These are phyloP conservation scores for Mucor piriformis DNA, from an alignment of 371 early-diverging fungal genomes.

Conservation along the genomic window DNA sequence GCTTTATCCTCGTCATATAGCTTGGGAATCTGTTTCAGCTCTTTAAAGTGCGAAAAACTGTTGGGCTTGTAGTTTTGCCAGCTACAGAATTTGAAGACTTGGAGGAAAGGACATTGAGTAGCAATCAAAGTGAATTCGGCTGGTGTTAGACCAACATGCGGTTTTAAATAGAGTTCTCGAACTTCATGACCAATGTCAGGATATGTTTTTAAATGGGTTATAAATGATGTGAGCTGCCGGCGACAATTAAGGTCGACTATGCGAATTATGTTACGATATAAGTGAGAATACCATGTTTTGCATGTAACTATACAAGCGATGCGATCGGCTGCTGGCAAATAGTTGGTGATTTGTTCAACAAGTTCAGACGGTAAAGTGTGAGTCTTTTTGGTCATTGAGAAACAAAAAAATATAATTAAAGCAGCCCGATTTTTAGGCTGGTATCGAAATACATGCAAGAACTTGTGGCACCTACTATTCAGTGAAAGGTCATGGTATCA, in stretches of 20 bases:
- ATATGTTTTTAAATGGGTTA: neutral
- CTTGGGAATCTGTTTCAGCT: constrained; percentile 9
- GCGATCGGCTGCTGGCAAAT: constrained; percentile 1
- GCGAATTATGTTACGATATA: constrained; percentile 8
- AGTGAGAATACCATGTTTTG: neutral
- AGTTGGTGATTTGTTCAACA: constrained; percentile 2
- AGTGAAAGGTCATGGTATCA: neutral
- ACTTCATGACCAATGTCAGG: neutral
- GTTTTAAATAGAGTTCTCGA: constrained; percentile 7
- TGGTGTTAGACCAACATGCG: constrained; percentile 1
- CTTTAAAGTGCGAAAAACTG: neutral
- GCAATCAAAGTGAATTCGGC: neutral
- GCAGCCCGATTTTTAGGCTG: no score
- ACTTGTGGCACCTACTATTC: no score
- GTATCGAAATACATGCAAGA: no score
- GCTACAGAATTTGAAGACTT: constrained; percentile 6
- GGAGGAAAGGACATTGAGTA: neutral
- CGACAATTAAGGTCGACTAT: neutral
- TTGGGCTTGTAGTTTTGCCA: constrained; percentile 8
- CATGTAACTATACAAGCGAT: neutral
- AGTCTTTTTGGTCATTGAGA: no score
- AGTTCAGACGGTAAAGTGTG: constrained; percentile 12
- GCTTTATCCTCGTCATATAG: neutral
- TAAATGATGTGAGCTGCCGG: constrained; percentile 9
- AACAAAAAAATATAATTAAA: no score